phyloP scores from a whole-genome alignment of 2,329 filamentous ascomycete genomes.

The Nemania diffusa region DNA sequence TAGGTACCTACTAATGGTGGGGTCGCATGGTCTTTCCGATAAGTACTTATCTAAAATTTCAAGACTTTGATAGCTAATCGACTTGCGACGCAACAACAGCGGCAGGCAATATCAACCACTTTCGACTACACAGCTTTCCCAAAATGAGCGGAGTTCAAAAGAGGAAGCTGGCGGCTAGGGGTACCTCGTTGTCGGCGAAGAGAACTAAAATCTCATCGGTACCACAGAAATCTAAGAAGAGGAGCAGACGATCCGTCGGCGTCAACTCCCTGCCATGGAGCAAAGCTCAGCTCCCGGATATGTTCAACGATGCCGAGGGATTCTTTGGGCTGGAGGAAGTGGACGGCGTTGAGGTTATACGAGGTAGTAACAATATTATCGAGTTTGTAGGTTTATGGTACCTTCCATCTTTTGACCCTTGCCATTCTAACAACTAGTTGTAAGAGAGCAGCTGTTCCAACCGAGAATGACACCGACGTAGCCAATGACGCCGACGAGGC shows the following conservation, averaged over 20 bases:
- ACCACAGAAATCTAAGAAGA: slow-evolving; percentile 36
- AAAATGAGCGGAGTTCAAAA: slow-evolving; percentile 44
- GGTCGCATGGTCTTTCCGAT: slow-evolving; percentile 26
- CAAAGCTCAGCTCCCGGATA: slow-evolving; percentile 74
- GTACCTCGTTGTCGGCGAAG: slow-evolving; percentile 39
- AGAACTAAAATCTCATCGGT: slow-evolving; percentile 37
- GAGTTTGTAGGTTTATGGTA: slow-evolving; percentile 61
- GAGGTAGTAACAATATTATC: slow-evolving; percentile 65
- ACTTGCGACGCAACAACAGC: background rate
- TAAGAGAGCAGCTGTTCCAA: slow-evolving; percentile 42
- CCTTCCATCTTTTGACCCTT: background rate
- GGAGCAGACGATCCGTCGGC: slow-evolving; percentile 56
- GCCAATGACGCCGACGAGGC: slow-evolving; percentile 33
- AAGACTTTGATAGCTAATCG: too few species aligned
- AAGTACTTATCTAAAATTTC: too few species aligned
- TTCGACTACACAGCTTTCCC: slow-evolving; percentile 8
- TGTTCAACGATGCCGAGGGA: slow-evolving; percentile 88
- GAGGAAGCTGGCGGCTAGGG: slow-evolving; percentile 39
- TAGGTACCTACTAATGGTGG: too few species aligned
- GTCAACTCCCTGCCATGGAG: slow-evolving; percentile 66
- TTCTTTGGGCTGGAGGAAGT: slow-evolving; percentile 94
- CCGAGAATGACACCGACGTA: slow-evolving; percentile 29
- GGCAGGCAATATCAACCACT: background rate
- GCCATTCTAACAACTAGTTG: slow-evolving; percentile 17
- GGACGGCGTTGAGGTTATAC: slow-evolving; percentile 87